phyloP scores from a whole-genome alignment of 2,329 filamentous ascomycete species.

The Arthroderma uncinatum region DNA sequence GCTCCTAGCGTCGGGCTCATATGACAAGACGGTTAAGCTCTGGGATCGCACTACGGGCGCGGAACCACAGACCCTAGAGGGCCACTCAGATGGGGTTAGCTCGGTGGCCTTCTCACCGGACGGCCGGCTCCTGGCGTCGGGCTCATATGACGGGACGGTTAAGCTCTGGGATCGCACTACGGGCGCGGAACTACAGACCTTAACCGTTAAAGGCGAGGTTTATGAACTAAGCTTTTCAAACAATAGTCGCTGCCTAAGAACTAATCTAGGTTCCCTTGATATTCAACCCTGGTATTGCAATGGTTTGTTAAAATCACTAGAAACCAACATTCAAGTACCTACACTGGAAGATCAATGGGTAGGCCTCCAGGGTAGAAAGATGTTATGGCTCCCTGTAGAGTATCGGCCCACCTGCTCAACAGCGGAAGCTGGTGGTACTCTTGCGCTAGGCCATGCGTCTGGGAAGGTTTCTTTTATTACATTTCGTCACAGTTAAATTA shows the following conservation, averaged over 20 bases:
- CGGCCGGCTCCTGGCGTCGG: constrained; percentile 26
- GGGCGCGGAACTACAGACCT: constrained; percentile 72
- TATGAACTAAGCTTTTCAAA: not conserved
- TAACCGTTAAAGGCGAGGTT: constrained; percentile 27
- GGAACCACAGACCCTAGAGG: not conserved
- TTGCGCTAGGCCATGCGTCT: not conserved
- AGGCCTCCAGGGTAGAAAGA: not conserved
- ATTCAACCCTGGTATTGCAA: not conserved
- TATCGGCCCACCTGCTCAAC: not conserved
- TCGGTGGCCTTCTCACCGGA: constrained; percentile 4
- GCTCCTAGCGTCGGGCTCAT: constrained; percentile 42
- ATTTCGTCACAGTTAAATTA: not conserved
- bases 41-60: constrained; percentile 4
- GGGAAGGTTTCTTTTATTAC: not conserved
- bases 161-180: constrained; percentile 35
- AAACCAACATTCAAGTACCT: not conserved
- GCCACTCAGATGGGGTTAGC: not conserved
- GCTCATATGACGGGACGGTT: not conserved
- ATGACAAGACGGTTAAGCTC: constrained; percentile 4
- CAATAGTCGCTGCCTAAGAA: not conserved
- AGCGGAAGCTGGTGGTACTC: too few relatives aligned
- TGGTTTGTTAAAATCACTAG: not conserved
- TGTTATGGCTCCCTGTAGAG: constrained; percentile 5
- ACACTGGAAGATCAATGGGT: not conserved
- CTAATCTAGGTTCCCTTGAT: not conserved